Conservation (phyloP, 306 rosid species). For the Datisca glomerata region DNA sequence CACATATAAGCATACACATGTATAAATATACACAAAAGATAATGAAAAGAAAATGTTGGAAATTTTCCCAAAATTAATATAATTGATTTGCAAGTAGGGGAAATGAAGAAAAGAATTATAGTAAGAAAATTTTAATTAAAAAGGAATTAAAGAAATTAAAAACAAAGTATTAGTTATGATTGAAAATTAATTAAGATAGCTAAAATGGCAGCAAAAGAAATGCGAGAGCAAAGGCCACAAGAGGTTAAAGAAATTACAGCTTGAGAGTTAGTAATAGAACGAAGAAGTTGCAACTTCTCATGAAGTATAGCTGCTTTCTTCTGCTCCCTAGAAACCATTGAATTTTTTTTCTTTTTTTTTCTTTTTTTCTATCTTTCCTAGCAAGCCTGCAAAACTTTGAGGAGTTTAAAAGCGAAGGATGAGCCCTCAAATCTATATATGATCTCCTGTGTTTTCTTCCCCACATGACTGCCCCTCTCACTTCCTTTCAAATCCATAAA, state of each 20-base stretch:
- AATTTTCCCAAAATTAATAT: too few relatives aligned
- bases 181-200: too few relatives aligned
- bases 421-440: conserved; percentile 63
- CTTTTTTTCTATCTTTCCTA: conserved; percentile 18
- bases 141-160: too few relatives aligned
- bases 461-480: conserved; percentile 50
- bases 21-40: too few relatives aligned
- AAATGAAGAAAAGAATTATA: too few relatives aligned
- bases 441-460: conserved; percentile 60
- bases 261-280: conserved; percentile 88
- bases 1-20: too few relatives aligned
- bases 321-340: conserved; percentile 86
- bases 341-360: conserved; percentile 4
- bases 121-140: too few relatives aligned
- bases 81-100: too few relatives aligned
- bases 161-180: too few relatives aligned
- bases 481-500: conserved; percentile 23
- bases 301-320: conserved; percentile 60
- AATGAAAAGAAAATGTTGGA: too few relatives aligned
- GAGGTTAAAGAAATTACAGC: conserved; percentile 53
- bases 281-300: conserved; percentile 94
- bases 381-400: conserved; percentile 13
- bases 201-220: too few relatives aligned
- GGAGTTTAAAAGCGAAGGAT: conserved; percentile 36
- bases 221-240: neutral